Conservation (phyloP, 2,329 filamentous ascomycete genomes). For the Sordariomycetes sp. region DNA sequence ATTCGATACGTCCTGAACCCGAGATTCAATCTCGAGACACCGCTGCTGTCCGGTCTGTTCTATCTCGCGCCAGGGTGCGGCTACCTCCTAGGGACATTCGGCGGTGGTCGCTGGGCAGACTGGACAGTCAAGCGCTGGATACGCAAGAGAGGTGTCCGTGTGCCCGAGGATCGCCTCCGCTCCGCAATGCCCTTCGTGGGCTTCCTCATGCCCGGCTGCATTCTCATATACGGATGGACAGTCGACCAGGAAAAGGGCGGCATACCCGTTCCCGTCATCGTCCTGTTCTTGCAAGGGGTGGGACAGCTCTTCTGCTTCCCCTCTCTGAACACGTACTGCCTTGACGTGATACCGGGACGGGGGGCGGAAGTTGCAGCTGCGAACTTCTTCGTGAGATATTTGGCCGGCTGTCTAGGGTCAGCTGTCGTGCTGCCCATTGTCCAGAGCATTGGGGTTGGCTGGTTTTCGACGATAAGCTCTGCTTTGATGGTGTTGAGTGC, state of each 20-base stretch:
- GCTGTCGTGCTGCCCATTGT: constrained; percentile 67
- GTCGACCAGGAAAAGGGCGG: constrained; percentile 40
- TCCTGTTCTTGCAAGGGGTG: constrained; percentile 67
- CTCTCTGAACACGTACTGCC: constrained; percentile 68
- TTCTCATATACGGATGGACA: constrained; percentile 53
- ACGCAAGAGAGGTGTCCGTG: constrained; percentile 40
- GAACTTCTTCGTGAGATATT: constrained; percentile 71
- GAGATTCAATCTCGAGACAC: constrained; percentile 57
- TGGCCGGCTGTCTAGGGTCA: constrained; percentile 63
- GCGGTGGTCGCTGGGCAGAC: constrained; percentile 66
- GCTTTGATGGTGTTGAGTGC: constrained; percentile 26
- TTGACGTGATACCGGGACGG: constrained; percentile 66
- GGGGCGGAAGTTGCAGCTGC: constrained; percentile 69
- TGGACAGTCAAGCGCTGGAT: constrained; percentile 57
- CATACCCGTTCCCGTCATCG: constrained; percentile 55
- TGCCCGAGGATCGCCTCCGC: constrained; percentile 61
- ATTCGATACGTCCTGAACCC: constrained; percentile 69
- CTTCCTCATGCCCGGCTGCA: constrained; percentile 47
- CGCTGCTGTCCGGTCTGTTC: constrained; percentile 61
- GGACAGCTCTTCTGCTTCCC: constrained; percentile 71
- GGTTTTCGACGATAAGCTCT: constrained; percentile 62
- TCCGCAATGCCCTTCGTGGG: constrained; percentile 49
- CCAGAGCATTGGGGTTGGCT: constrained; percentile 68
- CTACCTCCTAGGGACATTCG: constrained; percentile 59
- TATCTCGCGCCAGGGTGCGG: constrained; percentile 66